Conservation (phyloP, 1,284 basidiomycete genomes). For the Tylopilus sp. region DNA sequence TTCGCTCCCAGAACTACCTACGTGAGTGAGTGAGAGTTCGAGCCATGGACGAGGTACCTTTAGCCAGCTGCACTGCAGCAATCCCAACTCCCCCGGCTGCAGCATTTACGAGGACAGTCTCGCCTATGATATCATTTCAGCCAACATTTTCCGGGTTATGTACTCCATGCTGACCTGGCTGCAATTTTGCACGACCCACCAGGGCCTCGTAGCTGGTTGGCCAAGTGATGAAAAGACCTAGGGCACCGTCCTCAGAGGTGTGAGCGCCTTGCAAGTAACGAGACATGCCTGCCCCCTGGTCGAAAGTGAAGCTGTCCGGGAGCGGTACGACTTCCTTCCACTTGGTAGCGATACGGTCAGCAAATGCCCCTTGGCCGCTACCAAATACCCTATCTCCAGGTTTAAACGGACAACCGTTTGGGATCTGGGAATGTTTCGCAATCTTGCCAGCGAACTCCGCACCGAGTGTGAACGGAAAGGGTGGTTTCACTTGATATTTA, state of each 20-base stretch:
- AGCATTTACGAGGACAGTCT: slow-evolving; percentile 86
- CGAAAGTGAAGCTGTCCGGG: slow-evolving; percentile 60
- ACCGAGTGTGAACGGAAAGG: slow-evolving; percentile 80
- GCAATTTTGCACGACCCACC: slow-evolving; percentile 77
- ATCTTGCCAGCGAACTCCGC: slow-evolving; percentile 86
- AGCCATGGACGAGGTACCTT: slow-evolving; percentile 44
- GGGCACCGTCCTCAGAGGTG: slow-evolving; percentile 24
- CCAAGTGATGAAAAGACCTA: slow-evolving; percentile 78
- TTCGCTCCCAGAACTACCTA: slow-evolving; percentile 65
- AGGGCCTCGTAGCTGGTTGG: slow-evolving; percentile 88
- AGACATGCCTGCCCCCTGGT: slow-evolving; percentile 56
- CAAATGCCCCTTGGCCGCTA: slow-evolving; percentile 75
- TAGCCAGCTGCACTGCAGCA: slow-evolving; percentile 86
- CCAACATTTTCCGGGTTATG: neutral
- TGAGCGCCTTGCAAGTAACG: slow-evolving; percentile 31
- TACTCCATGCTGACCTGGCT: slow-evolving; percentile 47
- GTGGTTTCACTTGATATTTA: slow-evolving; percentile 82
- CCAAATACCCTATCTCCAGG: slow-evolving; percentile 91
- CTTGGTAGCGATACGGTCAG: slow-evolving; percentile 62
- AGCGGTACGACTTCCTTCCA: slow-evolving; percentile 53
- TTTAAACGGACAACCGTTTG: slow-evolving; percentile 75
- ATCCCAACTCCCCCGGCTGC: slow-evolving; percentile 94
- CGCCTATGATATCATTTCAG: slow-evolving; percentile 46
- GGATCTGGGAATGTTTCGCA: slow-evolving; percentile 72
- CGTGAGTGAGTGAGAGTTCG: slow-evolving; percentile 2